Conservation (phyloP, 345 rosid species). For the Lepidium sativum region DNA sequence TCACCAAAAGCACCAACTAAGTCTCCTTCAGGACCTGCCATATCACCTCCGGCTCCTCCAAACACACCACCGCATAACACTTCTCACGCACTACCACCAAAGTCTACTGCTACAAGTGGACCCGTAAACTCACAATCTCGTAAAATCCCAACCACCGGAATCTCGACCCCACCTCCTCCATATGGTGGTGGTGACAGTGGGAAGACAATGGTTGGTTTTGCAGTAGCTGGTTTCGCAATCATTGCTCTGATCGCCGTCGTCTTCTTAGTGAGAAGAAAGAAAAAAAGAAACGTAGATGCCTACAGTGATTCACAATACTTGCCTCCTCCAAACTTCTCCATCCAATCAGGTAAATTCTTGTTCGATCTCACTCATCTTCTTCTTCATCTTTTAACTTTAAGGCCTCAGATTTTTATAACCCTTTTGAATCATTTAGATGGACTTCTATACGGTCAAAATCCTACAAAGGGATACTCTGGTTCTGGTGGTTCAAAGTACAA, state of each 20-base stretch:
- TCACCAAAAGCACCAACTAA: conserved; percentile 7
- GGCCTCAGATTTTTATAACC: not conserved
- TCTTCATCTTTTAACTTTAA: not conserved
- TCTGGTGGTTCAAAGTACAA: conserved; percentile 28
- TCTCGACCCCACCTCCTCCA: conserved; percentile 1
- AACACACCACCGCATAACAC: not conserved
- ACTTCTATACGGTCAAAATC: conserved; percentile 39
- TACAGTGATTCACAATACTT: conserved; percentile 30
- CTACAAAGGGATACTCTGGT: conserved; percentile 30
- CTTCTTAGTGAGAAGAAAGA: conserved; percentile 36
- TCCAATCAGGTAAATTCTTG: conserved; percentile 40
- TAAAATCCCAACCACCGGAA: not conserved
- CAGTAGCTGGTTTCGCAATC: conserved; percentile 43
- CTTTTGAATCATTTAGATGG: conserved; percentile 31
- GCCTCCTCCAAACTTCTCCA: conserved; percentile 42
- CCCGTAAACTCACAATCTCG: conserved; percentile 17
- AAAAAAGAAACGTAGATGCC: conserved; percentile 27
- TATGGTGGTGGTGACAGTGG: not conserved
- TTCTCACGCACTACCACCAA: conserved; percentile 20
- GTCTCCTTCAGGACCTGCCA: conserved; percentile 14
- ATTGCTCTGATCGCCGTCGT: conserved; percentile 43
- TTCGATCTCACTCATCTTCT: not conserved
- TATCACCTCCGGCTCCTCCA: conserved; percentile 19
- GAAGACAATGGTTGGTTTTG: conserved; percentile 27
- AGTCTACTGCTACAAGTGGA: conserved; percentile 2